phyloP scores from a whole-genome alignment of 441 rosid species.

The Lepidium campestre region DNA sequence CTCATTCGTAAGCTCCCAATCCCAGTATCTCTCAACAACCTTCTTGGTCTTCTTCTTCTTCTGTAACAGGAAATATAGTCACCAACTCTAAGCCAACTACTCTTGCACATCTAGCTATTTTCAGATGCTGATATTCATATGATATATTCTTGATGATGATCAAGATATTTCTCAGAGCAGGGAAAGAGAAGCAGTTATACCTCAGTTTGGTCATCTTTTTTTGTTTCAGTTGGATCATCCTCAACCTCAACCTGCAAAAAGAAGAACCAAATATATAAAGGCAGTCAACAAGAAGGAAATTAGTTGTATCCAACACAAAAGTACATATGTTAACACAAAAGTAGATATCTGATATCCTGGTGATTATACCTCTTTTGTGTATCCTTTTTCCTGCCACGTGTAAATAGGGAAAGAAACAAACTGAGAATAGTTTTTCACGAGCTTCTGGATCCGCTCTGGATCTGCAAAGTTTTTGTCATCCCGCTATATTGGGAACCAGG shows the following conservation, averaged over 20 bases:
- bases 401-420: slow-evolving; percentile 93
- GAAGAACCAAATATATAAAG: background rate
- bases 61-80: slow-evolving; percentile 32
- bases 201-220: slow-evolving; percentile 51
- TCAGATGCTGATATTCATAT: background rate
- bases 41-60: slow-evolving; percentile 87
- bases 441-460: slow-evolving; percentile 86
- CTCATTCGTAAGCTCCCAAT: slow-evolving; percentile 92
- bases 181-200: slow-evolving; percentile 29
- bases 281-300: background rate
- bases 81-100: background rate
- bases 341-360: background rate
- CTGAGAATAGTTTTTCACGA: slow-evolving; percentile 94
- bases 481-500: slow-evolving; percentile 33
- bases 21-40: slow-evolving; percentile 91
- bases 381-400: slow-evolving; percentile 95
- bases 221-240: slow-evolving; percentile 79
- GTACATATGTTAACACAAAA: background rate
- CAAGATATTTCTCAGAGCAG: background rate
- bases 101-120: background rate
- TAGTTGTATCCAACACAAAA: background rate
- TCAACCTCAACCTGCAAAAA: slow-evolving; percentile 82
- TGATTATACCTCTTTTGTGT: slow-evolving; percentile 74
- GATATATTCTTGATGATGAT: background rate
- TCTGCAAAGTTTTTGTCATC: slow-evolving; percentile 87